Conservation (phyloP, 768 basidiomycete species). For the Rhodocollybia butyracea region DNA sequence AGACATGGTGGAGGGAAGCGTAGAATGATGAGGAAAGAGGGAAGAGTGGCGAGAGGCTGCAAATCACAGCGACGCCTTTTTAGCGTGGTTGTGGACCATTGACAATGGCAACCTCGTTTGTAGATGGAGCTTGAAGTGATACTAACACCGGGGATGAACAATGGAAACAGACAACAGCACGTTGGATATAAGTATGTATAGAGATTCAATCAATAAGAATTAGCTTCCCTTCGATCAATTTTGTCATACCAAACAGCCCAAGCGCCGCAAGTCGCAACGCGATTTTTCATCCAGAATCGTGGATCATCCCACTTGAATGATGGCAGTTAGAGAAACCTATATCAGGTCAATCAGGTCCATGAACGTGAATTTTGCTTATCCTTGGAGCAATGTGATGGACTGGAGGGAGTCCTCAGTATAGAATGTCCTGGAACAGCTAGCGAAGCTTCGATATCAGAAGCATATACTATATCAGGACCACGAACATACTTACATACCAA, state of each 20-base stretch:
- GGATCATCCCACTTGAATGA: background rate
- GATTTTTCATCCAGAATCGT: background rate
- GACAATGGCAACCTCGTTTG: conserved; percentile 8
- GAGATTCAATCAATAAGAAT: conserved; percentile 6
- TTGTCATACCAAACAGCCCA: background rate
- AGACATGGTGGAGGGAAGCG: background rate
- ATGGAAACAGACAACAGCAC: conserved; percentile 8
- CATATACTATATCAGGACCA: background rate
- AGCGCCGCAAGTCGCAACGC: conserved; percentile 3
- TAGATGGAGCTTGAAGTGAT: background rate
- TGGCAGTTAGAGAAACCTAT: background rate
- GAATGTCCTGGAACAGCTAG: background rate
- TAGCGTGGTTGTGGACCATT: conserved; percentile 2
- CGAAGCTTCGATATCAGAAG: background rate
- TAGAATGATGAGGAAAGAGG: background rate
- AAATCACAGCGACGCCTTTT: background rate
- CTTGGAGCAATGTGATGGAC: too few species aligned
- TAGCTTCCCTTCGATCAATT: background rate
- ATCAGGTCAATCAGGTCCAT: conserved; percentile 5
- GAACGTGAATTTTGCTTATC: too few species aligned
- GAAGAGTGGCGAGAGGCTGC: background rate
- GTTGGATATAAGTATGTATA: conserved; percentile 4
- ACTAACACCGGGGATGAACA: background rate
- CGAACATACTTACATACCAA: too few species aligned
- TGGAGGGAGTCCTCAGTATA: too few species aligned